Evolutionary conservation across 768 basidiomycete genomes (phyloP).

Genomic region (Lactarius hatsudake): DNA sequence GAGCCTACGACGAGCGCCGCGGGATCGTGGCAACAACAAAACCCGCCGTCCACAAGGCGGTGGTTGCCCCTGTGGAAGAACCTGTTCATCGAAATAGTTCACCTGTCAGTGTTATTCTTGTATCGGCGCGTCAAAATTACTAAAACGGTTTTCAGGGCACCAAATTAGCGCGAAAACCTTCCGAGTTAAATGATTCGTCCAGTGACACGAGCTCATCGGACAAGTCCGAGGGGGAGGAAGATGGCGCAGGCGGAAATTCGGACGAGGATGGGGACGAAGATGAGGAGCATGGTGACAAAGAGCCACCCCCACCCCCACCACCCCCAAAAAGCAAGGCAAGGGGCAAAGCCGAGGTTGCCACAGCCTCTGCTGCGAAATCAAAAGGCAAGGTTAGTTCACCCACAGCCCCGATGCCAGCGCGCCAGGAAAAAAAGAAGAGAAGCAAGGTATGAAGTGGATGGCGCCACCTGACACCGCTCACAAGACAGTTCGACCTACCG

Average conservation of each 20-base stretch:
- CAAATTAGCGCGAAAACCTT: constrained; percentile 11
- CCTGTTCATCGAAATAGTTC: constrained; percentile 4
- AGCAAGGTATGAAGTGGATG: constrained; percentile 38
- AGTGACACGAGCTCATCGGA: constrained; percentile 16
- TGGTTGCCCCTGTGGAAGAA: constrained; percentile 9
- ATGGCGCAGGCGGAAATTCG: constrained; percentile 24
- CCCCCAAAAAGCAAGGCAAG: constrained; percentile 33
- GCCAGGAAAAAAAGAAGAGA: constrained; percentile 46
- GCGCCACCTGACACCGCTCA: constrained; percentile 20
- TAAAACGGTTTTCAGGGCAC: constrained; percentile 8
- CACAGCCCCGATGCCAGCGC: constrained; percentile 15
- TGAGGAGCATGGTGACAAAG: constrained; percentile 36
- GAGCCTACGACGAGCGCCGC: constrained; percentile 59
- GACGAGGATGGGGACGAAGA: constrained; percentile 35
- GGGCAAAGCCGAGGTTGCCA: constrained; percentile 12
- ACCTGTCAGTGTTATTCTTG: neutral
- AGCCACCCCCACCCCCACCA: constrained; percentile 33
- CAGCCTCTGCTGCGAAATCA: constrained; percentile 9
- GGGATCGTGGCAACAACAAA: constrained; percentile 20
- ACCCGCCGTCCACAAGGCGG: neutral
- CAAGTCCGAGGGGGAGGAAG: constrained; percentile 17
- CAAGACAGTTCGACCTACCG: constrained; percentile 16
- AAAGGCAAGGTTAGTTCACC: constrained; percentile 17
- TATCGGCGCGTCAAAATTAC: neutral
- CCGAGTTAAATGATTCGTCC: constrained; percentile 19